These are phyloP conservation scores for Excoecaria agallocha DNA, from an alignment of 345 rosid genomes.

Conservation along the genomic window DNA sequence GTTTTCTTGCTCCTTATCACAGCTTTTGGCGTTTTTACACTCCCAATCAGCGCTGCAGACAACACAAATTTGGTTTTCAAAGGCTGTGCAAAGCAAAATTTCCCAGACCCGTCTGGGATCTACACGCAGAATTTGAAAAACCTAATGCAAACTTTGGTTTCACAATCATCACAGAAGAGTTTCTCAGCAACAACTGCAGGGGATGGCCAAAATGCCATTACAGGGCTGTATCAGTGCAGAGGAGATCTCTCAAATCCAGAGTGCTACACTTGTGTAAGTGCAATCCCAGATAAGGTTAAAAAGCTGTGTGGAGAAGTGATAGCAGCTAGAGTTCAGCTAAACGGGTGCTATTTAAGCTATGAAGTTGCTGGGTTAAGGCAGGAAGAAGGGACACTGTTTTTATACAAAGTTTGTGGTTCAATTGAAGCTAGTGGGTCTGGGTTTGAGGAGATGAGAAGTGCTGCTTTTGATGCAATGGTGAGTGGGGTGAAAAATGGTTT, in stretches of 20 bases:
- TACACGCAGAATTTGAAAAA: constrained; percentile 60
- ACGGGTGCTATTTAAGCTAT: constrained; percentile 63
- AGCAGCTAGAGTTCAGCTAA: constrained; percentile 68
- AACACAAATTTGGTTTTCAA: constrained; percentile 54
- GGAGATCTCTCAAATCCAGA: constrained; percentile 63
- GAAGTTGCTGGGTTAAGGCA: constrained; percentile 58
- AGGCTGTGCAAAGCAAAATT: constrained; percentile 71
- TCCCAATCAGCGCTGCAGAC: constrained; percentile 31
- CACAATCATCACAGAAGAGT: constrained; percentile 51
- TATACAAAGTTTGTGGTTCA: constrained; percentile 61
- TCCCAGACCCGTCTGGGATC: constrained; percentile 56
- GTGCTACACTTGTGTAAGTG: constrained; percentile 58
- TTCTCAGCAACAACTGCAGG: constrained; percentile 55
- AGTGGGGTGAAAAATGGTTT: constrained; percentile 50
- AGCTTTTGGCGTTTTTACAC: constrained; percentile 8
- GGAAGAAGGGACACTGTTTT: constrained; percentile 43
- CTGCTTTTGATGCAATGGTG: constrained; percentile 46
- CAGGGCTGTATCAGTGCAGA: constrained; percentile 79
- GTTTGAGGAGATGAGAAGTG: constrained; percentile 41
- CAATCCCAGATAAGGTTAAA: constrained; percentile 41
- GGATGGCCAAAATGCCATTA: constrained; percentile 45
- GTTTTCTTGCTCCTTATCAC: constrained; percentile 16
- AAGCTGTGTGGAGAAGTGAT: constrained; percentile 57
- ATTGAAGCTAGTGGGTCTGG: constrained; percentile 32
- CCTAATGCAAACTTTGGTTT: constrained; percentile 49